Base-by-base conservation (phyloP, 1,139 yeast species). In the Kluyveromyces marxianus region DNA sequence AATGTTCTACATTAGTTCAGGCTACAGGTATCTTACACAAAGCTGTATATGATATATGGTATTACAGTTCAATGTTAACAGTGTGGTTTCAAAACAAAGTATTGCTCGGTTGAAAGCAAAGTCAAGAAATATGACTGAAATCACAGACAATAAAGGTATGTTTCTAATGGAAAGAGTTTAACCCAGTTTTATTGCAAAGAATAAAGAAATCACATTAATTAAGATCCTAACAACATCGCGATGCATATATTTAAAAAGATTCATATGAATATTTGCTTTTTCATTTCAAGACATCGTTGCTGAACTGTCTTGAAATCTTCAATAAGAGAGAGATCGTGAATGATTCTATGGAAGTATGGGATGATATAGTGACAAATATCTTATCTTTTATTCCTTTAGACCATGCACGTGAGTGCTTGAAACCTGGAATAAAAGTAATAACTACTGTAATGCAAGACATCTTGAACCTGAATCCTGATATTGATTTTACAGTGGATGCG, bases 401-500 rank as follows among this genome's bases (percentile, higher is more conserved):
- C 24, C 37, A 37, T 25, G 41, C 42, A 25, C 32, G 35, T 6
- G 8, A 35, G 5, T 2, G 39, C 10, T 38, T 44, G 26, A 31
- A 39, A 21, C 4, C 4, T 25, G 28, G 39, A 27, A 25, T 38
- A 14, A 14, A n/a, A 8, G 24, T 21, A 4, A 37, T 47, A 5
- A 40, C 36, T 25, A 3, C 10, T 4, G 27, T 30, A 10, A 36
- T 53, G 35, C 46, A 40, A 34, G 40, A 37, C 30, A 50, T 51
- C 29, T 33, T 52, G 14, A 39, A 40, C 4, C 45, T 46, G 31
- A 47, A 49, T 42, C 50, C 50, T 10, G 55, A 53, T 31, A 39
- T 54, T 5, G 53, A 50, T 39, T 40, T 53, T 21, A 50, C 47
- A 25, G 47, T 52, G 35, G 54, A 51, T 35, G 53, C 58, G 8